Conservation (phyloP, 2,329 filamentous ascomycete species). For the Scolecobasidium constrictum region DNA sequence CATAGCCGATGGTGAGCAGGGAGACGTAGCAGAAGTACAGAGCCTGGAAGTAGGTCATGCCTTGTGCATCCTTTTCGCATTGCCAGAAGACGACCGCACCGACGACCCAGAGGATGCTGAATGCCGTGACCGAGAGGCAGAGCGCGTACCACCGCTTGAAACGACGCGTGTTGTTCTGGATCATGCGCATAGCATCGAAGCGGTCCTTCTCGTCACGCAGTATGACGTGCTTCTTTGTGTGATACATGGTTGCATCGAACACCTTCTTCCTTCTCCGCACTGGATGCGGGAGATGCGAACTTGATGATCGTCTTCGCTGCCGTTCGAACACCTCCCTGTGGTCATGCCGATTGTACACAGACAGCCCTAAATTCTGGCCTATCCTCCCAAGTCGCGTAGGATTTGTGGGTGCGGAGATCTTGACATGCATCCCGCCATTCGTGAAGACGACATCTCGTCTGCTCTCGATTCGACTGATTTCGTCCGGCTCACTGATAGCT, state of each 20-base stretch:
- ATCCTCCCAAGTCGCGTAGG: background rate
- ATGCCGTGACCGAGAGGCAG: slow-evolving; percentile 54
- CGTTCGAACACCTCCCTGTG: background rate
- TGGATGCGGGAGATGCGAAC: slow-evolving; percentile 2
- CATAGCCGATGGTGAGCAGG: slow-evolving; percentile 79
- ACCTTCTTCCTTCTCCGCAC: background rate
- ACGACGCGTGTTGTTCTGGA: slow-evolving; percentile 54
- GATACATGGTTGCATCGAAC: slow-evolving; percentile 2
- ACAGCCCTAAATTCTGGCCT: background rate
- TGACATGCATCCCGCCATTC: background rate
- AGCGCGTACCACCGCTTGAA: slow-evolving; percentile 69
- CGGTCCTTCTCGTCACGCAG: slow-evolving; percentile 52
- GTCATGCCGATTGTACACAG: background rate
- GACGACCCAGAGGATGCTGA: slow-evolving; percentile 66
- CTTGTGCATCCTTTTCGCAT: slow-evolving; percentile 42
- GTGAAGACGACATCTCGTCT: slow-evolving; percentile 12
- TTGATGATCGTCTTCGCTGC: background rate
- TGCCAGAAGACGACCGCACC: slow-evolving; percentile 68
- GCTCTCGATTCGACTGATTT: slow-evolving; percentile 28
- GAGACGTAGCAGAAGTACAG: slow-evolving; percentile 82
- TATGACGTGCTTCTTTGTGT: slow-evolving; percentile 38
- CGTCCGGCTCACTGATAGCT: slow-evolving; percentile 41
- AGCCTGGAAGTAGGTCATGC: slow-evolving; percentile 63
- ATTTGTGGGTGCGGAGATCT: slow-evolving; percentile 9
- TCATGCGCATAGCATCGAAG: slow-evolving; percentile 71